Evolutionary conservation across 1,284 basidiomycete species (phyloP), one percentile per base, ranked within the genome.

Genomic region (Gomphus sp.): DNA sequence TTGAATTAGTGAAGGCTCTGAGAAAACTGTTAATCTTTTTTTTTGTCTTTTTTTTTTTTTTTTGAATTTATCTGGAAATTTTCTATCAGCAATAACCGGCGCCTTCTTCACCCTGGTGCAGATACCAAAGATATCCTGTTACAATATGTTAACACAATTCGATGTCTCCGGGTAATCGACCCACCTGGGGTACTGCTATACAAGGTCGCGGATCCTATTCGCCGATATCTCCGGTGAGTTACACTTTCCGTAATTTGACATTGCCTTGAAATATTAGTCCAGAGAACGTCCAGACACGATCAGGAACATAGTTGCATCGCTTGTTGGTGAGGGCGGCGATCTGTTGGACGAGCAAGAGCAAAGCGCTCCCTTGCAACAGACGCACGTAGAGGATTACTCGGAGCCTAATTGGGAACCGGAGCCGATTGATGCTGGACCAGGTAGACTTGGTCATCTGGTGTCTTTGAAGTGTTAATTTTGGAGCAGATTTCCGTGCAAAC

Each of bases 61-160:
- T n/a, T n/a, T n/a, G n/a, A n/a, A n/a, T n/a, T n/a, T 44, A 31
- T 18, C 57, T 50, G 37, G 22, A 48, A 25, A 18, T 33, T 2
- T n/a, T 41, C 44, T 28, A 37, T 48, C 49, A 94, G 92, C 31
- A 93, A 92, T 66, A 80, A 82, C 55, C 89, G 86, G 67, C 89
- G 96, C 3, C 79, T 99, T 0, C 82, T 99, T 12, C 96, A 99
- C 69, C 97, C 97, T 0, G 97, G 95, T 9, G 93, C 94, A 2
- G 93, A 95, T 63, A 99, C 97, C 0, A 90, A 90, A 65, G 84
- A 93, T 64, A 95, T 99, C 62, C 77, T 99, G 22, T 77, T 84
- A 1, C 89, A 93, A 78, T 99, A 99, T 70, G 91, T 98, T n/a
- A 86, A 89, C 2, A 94, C 93, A 1, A 98, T 99, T 67, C 87